Evolutionary conservation across 106 monocot species (phyloP).

Genomic region (Agapanthus africanus): DNA sequence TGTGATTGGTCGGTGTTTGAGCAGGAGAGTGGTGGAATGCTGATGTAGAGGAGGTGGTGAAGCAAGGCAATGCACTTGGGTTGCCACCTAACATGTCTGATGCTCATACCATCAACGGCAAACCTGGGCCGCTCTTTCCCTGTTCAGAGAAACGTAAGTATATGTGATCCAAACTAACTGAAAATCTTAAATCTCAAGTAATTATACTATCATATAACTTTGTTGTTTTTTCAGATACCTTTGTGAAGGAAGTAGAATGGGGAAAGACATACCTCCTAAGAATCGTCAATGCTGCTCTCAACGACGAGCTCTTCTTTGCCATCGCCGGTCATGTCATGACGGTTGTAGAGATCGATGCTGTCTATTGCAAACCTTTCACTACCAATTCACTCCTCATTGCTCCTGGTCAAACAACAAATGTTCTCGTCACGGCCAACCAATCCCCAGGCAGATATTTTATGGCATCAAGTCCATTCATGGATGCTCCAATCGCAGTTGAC

Average conservation of each 20-base stretch:
- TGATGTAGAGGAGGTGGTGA: constrained; percentile 28
- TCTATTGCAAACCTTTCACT: constrained; percentile 26
- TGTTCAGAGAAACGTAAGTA: constrained; percentile 31
- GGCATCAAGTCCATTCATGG: constrained; percentile 14
- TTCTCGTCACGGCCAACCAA: constrained; percentile 15
- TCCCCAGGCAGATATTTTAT: constrained; percentile 21
- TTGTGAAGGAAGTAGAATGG: constrained; percentile 17
- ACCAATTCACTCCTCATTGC: constrained; percentile 18
- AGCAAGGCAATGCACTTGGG: constrained; percentile 30
- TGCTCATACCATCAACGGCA: constrained; percentile 47
- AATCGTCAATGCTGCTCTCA: constrained; percentile 27
- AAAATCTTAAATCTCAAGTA: not conserved
- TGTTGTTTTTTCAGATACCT: constrained; percentile 16
- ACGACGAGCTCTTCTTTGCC: constrained; percentile 34
- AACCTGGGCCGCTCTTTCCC: constrained; percentile 44
- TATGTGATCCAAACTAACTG: not conserved
- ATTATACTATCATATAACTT: not conserved
- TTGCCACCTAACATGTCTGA: constrained; percentile 38
- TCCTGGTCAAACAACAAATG: constrained; percentile 24
- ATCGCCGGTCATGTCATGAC: constrained; percentile 30
- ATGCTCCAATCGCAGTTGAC: constrained; percentile 22
- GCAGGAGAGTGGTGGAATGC: constrained; percentile 51
- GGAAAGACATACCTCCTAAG: constrained; percentile 26
- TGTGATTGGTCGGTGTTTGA: not conserved
- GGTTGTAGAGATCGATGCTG: constrained; percentile 26